phyloP scores from a whole-genome alignment of 495 filamentous ascomycete species.

The Staphylotrichum longicolle region DNA sequence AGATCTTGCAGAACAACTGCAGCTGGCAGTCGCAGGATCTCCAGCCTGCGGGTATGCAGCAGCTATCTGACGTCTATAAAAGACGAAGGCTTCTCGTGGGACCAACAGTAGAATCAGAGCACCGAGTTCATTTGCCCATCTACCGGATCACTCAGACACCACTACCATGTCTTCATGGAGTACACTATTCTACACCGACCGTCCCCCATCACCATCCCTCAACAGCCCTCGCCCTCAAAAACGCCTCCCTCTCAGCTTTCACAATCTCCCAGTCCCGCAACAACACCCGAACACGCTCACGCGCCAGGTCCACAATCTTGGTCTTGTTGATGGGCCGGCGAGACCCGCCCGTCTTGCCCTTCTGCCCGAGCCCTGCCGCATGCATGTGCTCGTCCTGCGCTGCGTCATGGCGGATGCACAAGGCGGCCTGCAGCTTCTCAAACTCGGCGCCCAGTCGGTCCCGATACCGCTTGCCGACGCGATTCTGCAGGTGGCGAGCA shows the following conservation, averaged over 20 bases:
- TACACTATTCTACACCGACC: background rate
- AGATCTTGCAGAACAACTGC: too few relatives aligned
- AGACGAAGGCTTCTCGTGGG: too few relatives aligned
- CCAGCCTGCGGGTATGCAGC: too few relatives aligned
- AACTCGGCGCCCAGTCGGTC: constrained; percentile 34
- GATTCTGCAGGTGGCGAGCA: constrained; percentile 20
- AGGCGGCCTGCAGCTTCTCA: constrained; percentile 25
- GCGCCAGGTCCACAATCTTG: constrained; percentile 27
- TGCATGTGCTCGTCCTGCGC: too few relatives aligned
- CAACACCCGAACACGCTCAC: constrained; percentile 20
- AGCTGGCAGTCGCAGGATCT: too few relatives aligned
- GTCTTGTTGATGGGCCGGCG: constrained; percentile 26
- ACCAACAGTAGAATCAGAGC: too few relatives aligned
- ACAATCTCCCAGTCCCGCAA: constrained; percentile 19
- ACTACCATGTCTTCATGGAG: too few relatives aligned
- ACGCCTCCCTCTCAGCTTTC: constrained; percentile 17
- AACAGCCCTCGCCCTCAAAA: constrained; percentile 3
- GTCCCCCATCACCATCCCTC: background rate
- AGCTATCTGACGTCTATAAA: too few relatives aligned
- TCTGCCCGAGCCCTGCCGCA: background rate
- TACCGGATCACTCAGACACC: too few relatives aligned
- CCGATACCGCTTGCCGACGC: constrained; percentile 37
- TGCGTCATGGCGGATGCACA: constrained; percentile 8
- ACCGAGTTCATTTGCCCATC: too few relatives aligned
- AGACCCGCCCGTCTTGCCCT: background rate